A percentile compares a stretch with the other conserved stretches of the same genome.
Conservation (phyloP, 306 rosid species). For the Psophocarpus tetragonolobus region DNA sequence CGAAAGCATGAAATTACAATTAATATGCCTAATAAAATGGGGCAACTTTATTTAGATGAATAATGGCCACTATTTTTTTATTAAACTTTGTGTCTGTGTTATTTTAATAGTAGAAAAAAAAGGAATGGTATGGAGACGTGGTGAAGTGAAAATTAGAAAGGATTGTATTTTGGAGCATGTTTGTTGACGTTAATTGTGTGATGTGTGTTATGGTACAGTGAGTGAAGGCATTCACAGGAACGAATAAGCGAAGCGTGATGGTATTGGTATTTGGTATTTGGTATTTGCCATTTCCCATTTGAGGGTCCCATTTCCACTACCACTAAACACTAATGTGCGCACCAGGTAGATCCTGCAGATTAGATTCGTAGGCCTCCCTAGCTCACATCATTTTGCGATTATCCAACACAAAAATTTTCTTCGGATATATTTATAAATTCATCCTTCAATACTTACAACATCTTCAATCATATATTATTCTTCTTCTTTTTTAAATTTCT, state of each 20-base stretch:
- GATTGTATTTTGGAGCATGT: slow-evolving; percentile 21
- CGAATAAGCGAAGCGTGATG: slow-evolving; percentile 17
- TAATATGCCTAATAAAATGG: background rate
- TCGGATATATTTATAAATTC: too few species aligned
- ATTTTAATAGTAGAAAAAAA: background rate
- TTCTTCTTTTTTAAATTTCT: too few species aligned
- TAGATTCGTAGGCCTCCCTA: slow-evolving; percentile 21
- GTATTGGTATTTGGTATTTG: too few species aligned
- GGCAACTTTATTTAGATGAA: background rate
- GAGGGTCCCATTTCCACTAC: slow-evolving; percentile 65
- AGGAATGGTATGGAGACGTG: background rate
- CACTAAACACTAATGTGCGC: slow-evolving; percentile 55
- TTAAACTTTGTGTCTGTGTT: background rate
- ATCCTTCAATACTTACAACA: too few species aligned
- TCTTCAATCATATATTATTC: too few species aligned
- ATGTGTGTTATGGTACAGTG: slow-evolving; percentile 32
- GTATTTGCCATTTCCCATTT: too few species aligned
- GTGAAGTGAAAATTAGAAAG: background rate
- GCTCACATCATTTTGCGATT: slow-evolving; percentile 37
- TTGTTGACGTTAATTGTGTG: background rate
- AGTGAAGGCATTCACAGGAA: slow-evolving; percentile 45
- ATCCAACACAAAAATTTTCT: background rate
- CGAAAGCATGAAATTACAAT: slow-evolving; percentile 42
- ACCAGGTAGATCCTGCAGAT: slow-evolving; percentile 49
- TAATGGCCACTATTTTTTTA: background rate